A percentile compares a stretch with the other conserved stretches of the same genome.
phyloP scores from a whole-genome alignment of 805 yeast genomes.

The Kluyveromyces starmeri region DNA sequence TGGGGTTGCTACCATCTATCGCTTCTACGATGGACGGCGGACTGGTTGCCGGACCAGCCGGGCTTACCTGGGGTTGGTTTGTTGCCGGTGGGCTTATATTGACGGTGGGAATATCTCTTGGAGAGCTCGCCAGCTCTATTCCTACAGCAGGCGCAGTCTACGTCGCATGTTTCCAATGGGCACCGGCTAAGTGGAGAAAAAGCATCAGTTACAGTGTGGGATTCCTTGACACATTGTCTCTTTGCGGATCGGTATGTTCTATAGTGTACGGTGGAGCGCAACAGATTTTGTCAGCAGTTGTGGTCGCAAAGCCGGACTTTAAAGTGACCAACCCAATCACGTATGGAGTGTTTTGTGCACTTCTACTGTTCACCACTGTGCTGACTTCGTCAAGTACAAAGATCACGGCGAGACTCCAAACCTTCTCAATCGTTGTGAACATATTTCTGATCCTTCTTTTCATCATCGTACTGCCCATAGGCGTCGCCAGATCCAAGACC shows the following conservation, averaged over 20 bases:
- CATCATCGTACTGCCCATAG: slow-evolving; percentile 52
- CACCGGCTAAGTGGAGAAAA: slow-evolving; percentile 41
- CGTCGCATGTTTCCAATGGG: slow-evolving; percentile 52
- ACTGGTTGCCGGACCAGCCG: slow-evolving; percentile 45
- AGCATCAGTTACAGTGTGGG: slow-evolving; percentile 54
- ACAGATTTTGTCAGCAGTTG: slow-evolving; percentile 46
- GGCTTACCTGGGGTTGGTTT: slow-evolving; percentile 62
- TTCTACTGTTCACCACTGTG: slow-evolving; percentile 39
- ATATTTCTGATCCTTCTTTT: slow-evolving; percentile 40
- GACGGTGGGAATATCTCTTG: slow-evolving; percentile 46
- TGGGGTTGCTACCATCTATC: slow-evolving; percentile 57
- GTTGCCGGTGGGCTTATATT: slow-evolving; percentile 45
- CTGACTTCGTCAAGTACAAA: slow-evolving; percentile 46
- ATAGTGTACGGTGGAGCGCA: slow-evolving; percentile 57
- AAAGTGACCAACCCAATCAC: slow-evolving; percentile 41
- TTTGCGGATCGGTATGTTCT: slow-evolving; percentile 54
- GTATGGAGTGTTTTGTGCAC: slow-evolving; percentile 56
- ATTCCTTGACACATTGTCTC: slow-evolving; percentile 54
- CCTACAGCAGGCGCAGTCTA: slow-evolving; percentile 69
- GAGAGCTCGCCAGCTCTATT: slow-evolving; percentile 52
- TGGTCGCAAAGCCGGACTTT: slow-evolving; percentile 33
- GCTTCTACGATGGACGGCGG: slow-evolving; percentile 33
- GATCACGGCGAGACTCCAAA: slow-evolving; percentile 45
- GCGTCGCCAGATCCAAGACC: slow-evolving; percentile 26
- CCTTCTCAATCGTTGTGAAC: slow-evolving; percentile 45